Percentiles rank a stretch among this genome's conserved stretches.
Conservation (phyloP, 169 alveolate genomes). For the Plasmodium vivax region DNA sequence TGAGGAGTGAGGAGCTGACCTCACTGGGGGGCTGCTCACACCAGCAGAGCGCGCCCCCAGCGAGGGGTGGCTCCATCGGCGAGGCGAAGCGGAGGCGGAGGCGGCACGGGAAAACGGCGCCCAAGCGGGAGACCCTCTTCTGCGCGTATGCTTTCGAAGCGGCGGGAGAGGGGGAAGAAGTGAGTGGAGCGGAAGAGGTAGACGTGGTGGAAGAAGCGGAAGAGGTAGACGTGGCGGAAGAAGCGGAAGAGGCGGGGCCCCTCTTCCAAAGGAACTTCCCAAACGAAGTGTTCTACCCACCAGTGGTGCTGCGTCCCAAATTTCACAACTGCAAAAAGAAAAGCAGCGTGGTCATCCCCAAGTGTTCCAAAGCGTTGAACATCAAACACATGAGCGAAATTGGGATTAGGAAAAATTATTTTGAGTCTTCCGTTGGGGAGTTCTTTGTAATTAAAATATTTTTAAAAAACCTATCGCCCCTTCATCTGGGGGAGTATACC, state of each 20-base stretch:
- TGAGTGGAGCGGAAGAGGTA: not conserved
- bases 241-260: not conserved
- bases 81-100: not conserved
- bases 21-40: not conserved
- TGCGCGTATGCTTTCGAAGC: not conserved
- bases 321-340: constrained; percentile 60
- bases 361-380: constrained; percentile 34
- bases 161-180: not conserved
- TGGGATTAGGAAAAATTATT: constrained; percentile 52
- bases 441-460: constrained; percentile 26
- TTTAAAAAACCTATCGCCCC: not conserved
- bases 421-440: constrained; percentile 15
- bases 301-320: constrained; percentile 14
- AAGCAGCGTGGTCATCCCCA: constrained; percentile 65
- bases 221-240: not conserved
- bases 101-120: not conserved
- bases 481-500: constrained; percentile 56
- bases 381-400: constrained; percentile 9
- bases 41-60: not conserved
- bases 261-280: constrained; percentile 12
- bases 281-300: constrained; percentile 54
- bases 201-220: not conserved
- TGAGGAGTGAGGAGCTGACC: not conserved
- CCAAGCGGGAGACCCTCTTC: not conserved
- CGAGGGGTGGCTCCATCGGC: not conserved